Base-by-base conservation (phyloP, 805 yeast genomes). In the Candida maltosa region DNA sequence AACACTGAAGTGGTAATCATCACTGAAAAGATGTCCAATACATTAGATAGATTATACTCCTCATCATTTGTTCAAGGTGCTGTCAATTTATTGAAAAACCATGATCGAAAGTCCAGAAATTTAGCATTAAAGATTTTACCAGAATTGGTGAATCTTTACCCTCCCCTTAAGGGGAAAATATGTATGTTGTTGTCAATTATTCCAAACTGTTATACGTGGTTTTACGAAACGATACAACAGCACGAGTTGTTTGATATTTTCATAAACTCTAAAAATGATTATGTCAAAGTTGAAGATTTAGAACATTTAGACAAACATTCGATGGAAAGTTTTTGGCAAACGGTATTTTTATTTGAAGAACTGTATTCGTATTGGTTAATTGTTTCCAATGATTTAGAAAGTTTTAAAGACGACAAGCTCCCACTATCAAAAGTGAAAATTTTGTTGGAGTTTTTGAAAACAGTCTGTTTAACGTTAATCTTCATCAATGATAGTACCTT, bases 321-420 rank as follows among this genome's bases (percentile, higher is more conserved):
- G 2, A 11, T 9, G 15, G 30, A 30, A 6, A 22, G n/a, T 6
- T 67, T 66, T 34, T 65, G 69, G 65, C 53, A 55, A 21, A 41
- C 51, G 5, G 50, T 83, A 2, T 65, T 61, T 29, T 51, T 80
- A 1, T 73, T 79, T 40, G 66, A 81, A 38, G 87, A 83, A 43
- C 49, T 83, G 7, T 71, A 78, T 40, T 77, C 87, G 1, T 82
- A 79, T 47, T 75, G 84, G 75, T 56, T 84, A 27, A 70, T 76
- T 17, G 76, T 84, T 6, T 73, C 85, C 2, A 81, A 77, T 44
- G 94, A 85, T 49, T 58, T 63, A 8, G 89, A 80, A 44, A 57
- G 80, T 31, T 70, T 74, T 37, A 54, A 52, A 8, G 60, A 55
- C 5, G 69, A 69, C 15, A 63, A 75, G 22, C 54, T 79, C 11